Percentiles rank a stretch among this genome's conserved stretches.
Conservation (phyloP, 148 eudicot genomes). For the Nepenthes mirabilis region DNA sequence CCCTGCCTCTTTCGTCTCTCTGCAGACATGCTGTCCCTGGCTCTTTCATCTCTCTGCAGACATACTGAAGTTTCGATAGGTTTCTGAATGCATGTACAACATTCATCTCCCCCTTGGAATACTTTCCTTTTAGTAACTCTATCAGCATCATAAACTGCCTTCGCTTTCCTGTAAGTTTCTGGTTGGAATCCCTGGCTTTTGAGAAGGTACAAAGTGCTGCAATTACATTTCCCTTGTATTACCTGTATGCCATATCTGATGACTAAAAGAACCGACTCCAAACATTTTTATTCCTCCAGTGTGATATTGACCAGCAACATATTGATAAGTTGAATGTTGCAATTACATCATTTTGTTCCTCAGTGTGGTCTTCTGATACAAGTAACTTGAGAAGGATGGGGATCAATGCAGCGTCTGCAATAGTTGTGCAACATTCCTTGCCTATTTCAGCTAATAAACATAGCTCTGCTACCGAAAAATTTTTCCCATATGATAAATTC, state of each 20-base stretch:
- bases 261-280: neutral
- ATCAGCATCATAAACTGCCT: neutral
- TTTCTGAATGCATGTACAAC: neutral
- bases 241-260: neutral
- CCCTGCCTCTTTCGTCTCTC: no score
- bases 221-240: neutral
- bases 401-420: neutral
- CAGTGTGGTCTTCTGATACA: slow-evolving; percentile 1
- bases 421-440: slow-evolving; percentile 4
- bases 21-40: no score
- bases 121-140: neutral
- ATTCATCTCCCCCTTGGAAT: neutral
- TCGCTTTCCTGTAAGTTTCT: neutral
- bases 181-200: neutral
- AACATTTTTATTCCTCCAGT: neutral
- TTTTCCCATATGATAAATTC: neutral
- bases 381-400: neutral
- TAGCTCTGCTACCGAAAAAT: slow-evolving; percentile 1
- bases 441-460: slow-evolving; percentile 1
- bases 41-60: no score
- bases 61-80: neutral
- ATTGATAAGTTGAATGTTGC: neutral
- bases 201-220: neutral
- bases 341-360: slow-evolving; percentile 3
- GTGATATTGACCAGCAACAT: neutral